phyloP scores from a whole-genome alignment of 257 asterid genomes.

The Fraxinus cuspidata region DNA sequence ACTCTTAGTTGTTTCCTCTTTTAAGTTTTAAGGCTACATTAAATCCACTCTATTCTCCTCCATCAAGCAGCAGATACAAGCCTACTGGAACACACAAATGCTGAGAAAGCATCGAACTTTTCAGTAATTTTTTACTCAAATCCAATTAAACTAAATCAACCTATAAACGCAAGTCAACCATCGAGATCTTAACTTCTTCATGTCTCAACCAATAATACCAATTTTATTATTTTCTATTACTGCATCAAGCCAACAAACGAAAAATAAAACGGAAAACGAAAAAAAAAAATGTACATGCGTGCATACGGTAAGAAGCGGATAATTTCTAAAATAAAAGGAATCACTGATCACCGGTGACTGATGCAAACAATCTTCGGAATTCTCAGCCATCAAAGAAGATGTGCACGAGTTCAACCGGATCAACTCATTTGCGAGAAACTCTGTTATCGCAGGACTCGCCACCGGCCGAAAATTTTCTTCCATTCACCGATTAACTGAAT shows the following conservation, averaged over 20 bases:
- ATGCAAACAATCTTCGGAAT: constrained; percentile 30
- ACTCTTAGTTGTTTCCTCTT: not conserved
- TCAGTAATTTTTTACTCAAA: not conserved
- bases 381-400: constrained; percentile 48
- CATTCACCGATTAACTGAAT: constrained; percentile 29
- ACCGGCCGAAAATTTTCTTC: constrained; percentile 27
- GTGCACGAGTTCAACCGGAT: constrained; percentile 40
- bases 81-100: not conserved
- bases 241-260: constrained; percentile 14
- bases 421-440: constrained; percentile 28
- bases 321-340: not conserved
- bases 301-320: not conserved
- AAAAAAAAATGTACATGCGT: not conserved
- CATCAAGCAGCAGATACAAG: not conserved
- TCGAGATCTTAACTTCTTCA: not conserved
- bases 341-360: constrained; percentile 33
- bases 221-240: not conserved
- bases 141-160: not conserved
- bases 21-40: not conserved
- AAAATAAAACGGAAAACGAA: not conserved
- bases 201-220: constrained; percentile 15
- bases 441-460: constrained; percentile 17
- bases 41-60: constrained; percentile 14
- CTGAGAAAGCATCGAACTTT: not conserved
- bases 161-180: not conserved